phyloP scores from a whole-genome alignment of 2,329 filamentous ascomycete species.

The Tolypocladium paradoxum region DNA sequence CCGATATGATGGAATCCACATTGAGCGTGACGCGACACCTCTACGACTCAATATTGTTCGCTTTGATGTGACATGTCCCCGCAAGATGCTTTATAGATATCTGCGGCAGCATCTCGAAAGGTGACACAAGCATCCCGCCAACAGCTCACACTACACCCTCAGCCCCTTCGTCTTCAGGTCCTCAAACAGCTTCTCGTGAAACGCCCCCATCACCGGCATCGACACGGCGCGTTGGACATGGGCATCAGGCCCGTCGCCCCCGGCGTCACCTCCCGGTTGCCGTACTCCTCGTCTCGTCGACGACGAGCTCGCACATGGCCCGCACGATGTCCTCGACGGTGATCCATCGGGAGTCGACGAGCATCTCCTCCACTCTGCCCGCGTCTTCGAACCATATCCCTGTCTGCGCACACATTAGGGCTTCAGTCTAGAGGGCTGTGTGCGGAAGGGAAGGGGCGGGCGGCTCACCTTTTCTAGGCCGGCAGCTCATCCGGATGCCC shows the following conservation, averaged over 20 bases:
- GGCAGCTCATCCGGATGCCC: slow-evolving; percentile 21
- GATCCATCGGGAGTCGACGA: slow-evolving; percentile 15
- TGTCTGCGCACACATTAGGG: slow-evolving; percentile 12
- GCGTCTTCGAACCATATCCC: slow-evolving; percentile 22
- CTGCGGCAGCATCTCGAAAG: too few species aligned
- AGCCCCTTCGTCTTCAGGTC: slow-evolving; percentile 2
- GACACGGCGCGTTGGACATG: background rate
- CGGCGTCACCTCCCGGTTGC: slow-evolving; percentile 18
- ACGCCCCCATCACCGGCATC: background rate
- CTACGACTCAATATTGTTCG: background rate
- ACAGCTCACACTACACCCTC: too few species aligned
- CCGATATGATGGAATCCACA: background rate
- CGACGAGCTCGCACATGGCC: slow-evolving; percentile 18
- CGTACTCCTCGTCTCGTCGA: slow-evolving; percentile 13
- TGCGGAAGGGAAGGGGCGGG: background rate
- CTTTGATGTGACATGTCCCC: too few species aligned
- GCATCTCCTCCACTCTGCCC: slow-evolving; percentile 16
- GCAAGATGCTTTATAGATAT: too few species aligned
- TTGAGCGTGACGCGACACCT: background rate
- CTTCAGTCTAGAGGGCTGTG: background rate
- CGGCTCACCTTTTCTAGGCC: slow-evolving; percentile 18
- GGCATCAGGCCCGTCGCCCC: slow-evolving; percentile 6
- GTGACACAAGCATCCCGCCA: too few species aligned
- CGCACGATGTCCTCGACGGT: slow-evolving; percentile 19
- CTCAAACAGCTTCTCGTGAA: background rate